Percentiles rank a stretch among this genome's conserved stretches.
Evolutionary conservation across 495 filamentous ascomycete genomes (phyloP).

Genomic region (Penicillium cataractarum): DNA sequence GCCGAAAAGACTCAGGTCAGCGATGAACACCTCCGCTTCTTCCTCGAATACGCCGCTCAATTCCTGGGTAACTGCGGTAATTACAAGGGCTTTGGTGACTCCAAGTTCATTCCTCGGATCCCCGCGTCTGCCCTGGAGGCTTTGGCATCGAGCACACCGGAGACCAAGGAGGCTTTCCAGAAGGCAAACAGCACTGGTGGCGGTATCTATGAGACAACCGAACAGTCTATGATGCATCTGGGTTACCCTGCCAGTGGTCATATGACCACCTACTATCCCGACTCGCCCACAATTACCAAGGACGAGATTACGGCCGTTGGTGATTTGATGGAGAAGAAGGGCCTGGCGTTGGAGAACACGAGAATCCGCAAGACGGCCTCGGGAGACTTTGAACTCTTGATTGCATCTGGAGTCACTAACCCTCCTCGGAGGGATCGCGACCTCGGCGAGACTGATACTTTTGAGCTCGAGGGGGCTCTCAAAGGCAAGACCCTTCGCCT

Average conservation of each 20-base stretch:
- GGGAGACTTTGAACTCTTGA: slow-evolving; percentile 77
- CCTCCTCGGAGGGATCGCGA: slow-evolving; percentile 67
- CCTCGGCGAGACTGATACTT: slow-evolving; percentile 66
- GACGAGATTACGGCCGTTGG: slow-evolving; percentile 75
- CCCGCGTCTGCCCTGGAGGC: slow-evolving; percentile 65
- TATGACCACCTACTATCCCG: slow-evolving; percentile 90
- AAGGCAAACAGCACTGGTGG: slow-evolving; percentile 57
- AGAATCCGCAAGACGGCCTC: slow-evolving; percentile 73
- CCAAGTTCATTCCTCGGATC: slow-evolving; percentile 89
- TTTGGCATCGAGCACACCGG: slow-evolving; percentile 65
- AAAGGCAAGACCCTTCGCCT: slow-evolving; percentile 74
- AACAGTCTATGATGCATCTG: slow-evolving; percentile 73
- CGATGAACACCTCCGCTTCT: slow-evolving; percentile 68
- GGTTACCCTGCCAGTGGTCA: slow-evolving; percentile 84
- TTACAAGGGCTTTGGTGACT: slow-evolving; percentile 95
- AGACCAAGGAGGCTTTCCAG: slow-evolving; percentile 65
- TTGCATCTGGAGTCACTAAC: slow-evolving; percentile 70
- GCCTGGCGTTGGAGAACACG: slow-evolving; percentile 82
- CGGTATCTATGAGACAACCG: slow-evolving; percentile 71
- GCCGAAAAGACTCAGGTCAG: slow-evolving; percentile 70
- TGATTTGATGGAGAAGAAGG: slow-evolving; percentile 74
- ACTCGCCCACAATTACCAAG: slow-evolving; percentile 82
- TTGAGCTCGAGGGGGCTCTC: slow-evolving; percentile 62
- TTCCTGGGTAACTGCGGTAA: slow-evolving; percentile 93
- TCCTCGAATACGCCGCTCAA: slow-evolving; percentile 84